A percentile compares a stretch with the other conserved stretches of the same genome.
Evolutionary conservation across 768 basidiomycete genomes (phyloP).

Genomic region (Clitopilus hobsonii): DNA sequence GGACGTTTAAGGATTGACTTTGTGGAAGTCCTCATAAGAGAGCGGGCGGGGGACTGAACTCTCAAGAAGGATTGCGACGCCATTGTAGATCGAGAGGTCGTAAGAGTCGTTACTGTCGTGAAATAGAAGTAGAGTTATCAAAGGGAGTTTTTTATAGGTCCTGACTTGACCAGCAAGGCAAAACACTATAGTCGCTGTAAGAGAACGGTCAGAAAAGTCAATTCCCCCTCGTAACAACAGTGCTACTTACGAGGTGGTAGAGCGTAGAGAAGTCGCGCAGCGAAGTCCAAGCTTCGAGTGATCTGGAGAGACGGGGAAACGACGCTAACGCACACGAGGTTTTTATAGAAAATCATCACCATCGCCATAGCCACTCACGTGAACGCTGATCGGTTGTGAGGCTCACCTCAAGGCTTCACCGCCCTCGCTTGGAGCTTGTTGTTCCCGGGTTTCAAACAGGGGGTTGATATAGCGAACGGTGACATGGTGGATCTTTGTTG

Average conservation of each 20-base stretch:
- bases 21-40: conserved; percentile 21
- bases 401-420: not conserved
- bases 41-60: conserved; percentile 27
- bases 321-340: not conserved
- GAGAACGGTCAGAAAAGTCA: not conserved
- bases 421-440: not conserved
- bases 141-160: conserved; percentile 26
- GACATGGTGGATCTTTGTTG: conserved; percentile 1
- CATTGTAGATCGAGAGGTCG: conserved; percentile 25
- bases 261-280: conserved; percentile 1
- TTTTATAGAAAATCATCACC: not conserved
- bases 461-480: not conserved
- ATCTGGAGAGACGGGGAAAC: not conserved
- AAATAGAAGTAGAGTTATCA: conserved; percentile 2
- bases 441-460: not conserved
- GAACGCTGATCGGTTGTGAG: not conserved
- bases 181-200: conserved; percentile 15
- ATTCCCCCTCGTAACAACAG: not conserved
- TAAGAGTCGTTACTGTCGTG: conserved; percentile 12
- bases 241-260: not conserved
- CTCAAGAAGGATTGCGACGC: conserved; percentile 32
- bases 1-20: conserved; percentile 38
- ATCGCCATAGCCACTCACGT: not conserved
- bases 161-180: conserved; percentile 47
- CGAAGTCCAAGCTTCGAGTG: conserved; percentile 1